Percentiles rank a stretch among this genome's conserved stretches.
Evolutionary conservation across 495 filamentous ascomycete genomes (phyloP).

Genomic region (Penicillium pulvis): DNA sequence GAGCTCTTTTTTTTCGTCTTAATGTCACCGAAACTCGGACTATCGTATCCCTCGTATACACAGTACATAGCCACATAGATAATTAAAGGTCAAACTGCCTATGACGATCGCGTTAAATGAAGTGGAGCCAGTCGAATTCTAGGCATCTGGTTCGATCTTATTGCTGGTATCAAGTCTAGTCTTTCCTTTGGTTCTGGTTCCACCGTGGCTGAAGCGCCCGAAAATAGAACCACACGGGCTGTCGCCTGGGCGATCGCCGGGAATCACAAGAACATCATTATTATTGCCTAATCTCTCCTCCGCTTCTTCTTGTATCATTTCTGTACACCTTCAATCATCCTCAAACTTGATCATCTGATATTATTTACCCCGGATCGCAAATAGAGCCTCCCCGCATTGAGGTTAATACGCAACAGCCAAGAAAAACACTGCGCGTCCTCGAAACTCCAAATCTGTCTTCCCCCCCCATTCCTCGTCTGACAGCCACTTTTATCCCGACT

Average conservation of each 20-base stretch:
- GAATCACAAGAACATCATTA: conserved; percentile 10
- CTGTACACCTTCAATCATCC: conserved; percentile 1
- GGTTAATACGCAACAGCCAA: conserved; percentile 11
- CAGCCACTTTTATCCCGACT: conserved; percentile 8
- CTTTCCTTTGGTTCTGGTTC: conserved; percentile 3
- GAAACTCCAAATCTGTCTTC: conserved; percentile 2
- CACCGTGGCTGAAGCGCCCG: conserved; percentile 28
- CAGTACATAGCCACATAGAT: background rate
- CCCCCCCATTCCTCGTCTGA: conserved; percentile 4
- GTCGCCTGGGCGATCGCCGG: conserved; percentile 33
- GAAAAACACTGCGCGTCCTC: conserved; percentile 18
- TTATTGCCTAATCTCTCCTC: background rate
- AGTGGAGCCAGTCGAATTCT: background rate
- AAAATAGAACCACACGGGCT: conserved; percentile 33
- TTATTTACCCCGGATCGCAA: background rate
- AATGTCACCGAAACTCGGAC: background rate
- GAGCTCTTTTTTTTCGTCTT: too few species aligned
- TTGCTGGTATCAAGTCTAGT: background rate
- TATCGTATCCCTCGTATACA: background rate
- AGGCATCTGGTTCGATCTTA: background rate
- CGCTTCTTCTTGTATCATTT: background rate
- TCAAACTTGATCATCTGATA: background rate
- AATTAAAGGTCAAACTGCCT: too few species aligned
- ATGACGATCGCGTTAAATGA: conserved; percentile 1
- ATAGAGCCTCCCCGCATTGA: background rate